Evolutionary conservation across 176 grass and related monocot genomes (phyloP), one percentile per base, ranked within the genome.

Genomic region (Oryza coarctata): DNA sequence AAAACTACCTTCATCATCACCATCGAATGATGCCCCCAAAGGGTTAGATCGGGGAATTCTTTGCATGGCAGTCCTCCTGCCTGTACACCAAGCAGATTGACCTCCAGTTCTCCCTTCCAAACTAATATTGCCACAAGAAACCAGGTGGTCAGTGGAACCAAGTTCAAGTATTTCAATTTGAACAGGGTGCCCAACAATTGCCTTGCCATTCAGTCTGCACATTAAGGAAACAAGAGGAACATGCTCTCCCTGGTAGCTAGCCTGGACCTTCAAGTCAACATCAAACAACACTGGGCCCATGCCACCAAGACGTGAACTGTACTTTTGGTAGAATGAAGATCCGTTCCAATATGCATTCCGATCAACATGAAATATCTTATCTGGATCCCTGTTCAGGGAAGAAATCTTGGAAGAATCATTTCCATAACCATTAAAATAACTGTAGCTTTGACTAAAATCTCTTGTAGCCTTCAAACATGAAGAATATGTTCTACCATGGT

Each of bases 201-300:
- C 96, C 85, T 99, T 99, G 68, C 96, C 93, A 88, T 99, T 93
- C 80, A 99, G 87, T 76, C 96, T 89, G 80, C 96, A 95, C 96
- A 99, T 99, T 70, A 99, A 69, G 78, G 89, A 99, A 77, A 99
- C 96, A 69, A 99, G 90, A 85, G 96, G 96, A 78, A 99, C 96
- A 89, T 87, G 88, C 80, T 99, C 96, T 64, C 96, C 96, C 74
- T 99, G 93, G 82, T 99, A 99, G 84, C 92, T 99, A 74, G 90
- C 88, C 81, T 93, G 87, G 76, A 99, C 96, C 75, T 89, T 94
- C 75, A 99, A 71, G 80, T 95, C 87, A 45, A 99, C 87, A 85
- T 93, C 87, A 71, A 99, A 79, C 82, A 95, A 88, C 77, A 91
- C 69, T 32, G 90, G 58, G 34, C 82, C 81, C 49, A 68, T 78